Conservation (phyloP, 768 basidiomycete species). For the Dacryopinax primogenitus region DNA sequence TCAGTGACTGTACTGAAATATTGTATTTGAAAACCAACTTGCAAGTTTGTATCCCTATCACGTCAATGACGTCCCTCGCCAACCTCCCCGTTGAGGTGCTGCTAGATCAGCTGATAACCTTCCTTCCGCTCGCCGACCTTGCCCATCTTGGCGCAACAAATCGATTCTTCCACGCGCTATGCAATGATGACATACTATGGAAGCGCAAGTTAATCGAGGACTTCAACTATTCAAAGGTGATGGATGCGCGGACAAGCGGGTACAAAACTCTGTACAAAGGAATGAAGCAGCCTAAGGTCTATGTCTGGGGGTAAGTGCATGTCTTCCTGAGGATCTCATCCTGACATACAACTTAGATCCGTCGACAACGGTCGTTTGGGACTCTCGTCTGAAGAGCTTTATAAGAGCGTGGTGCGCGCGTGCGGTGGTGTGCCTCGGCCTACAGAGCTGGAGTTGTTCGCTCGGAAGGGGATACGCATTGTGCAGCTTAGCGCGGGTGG, state of each 20-base stretch:
- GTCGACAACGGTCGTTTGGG: slow-evolving; percentile 54
- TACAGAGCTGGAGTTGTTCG: slow-evolving; percentile 39
- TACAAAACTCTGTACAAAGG: slow-evolving; percentile 72
- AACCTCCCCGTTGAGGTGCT: slow-evolving; percentile 66
- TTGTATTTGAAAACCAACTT: background rate
- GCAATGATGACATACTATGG: slow-evolving; percentile 70
- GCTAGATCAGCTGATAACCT: slow-evolving; percentile 47
- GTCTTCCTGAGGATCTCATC: background rate
- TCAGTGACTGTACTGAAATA: background rate
- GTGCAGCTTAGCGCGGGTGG: slow-evolving; percentile 69
- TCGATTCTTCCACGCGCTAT: slow-evolving; percentile 47
- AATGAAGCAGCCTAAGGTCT: slow-evolving; percentile 35
- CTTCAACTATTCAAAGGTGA: slow-evolving; percentile 62
- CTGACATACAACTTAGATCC: slow-evolving; percentile 34
- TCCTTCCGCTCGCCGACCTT: slow-evolving; percentile 42
- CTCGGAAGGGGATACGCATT: slow-evolving; percentile 40
- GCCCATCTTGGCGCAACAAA: slow-evolving; percentile 47
- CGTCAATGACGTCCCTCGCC: slow-evolving; percentile 23
- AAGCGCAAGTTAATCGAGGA: slow-evolving; percentile 52
- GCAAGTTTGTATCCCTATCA: background rate
- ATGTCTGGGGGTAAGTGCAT: slow-evolving; percentile 47
- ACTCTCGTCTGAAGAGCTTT: slow-evolving; percentile 29
- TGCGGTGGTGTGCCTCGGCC: slow-evolving; percentile 49
- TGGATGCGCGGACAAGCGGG: slow-evolving; percentile 60
- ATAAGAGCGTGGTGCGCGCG: slow-evolving; percentile 12